These are phyloP conservation scores for Russula foetens DNA, from an alignment of 768 basidiomycete species.

Conservation along the genomic window DNA sequence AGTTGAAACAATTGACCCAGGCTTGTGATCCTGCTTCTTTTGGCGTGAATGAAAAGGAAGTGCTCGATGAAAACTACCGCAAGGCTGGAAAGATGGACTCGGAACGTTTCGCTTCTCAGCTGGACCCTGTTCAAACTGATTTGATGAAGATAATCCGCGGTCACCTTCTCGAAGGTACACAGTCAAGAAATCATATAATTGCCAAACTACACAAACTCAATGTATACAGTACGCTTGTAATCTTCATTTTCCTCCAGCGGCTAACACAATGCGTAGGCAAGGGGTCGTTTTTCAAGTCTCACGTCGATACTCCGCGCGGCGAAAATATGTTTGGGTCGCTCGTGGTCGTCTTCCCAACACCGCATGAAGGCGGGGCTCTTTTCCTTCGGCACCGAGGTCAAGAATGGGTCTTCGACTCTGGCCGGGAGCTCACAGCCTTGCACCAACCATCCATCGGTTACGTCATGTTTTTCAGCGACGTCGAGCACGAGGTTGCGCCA, in stretches of 20 bases:
- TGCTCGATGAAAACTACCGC: constrained; percentile 38
- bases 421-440: constrained; percentile 18
- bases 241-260: background rate
- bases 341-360: constrained; percentile 40
- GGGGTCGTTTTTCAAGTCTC: constrained; percentile 42
- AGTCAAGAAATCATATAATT: constrained; percentile 20
- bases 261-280: constrained; percentile 23
- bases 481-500: constrained; percentile 39
- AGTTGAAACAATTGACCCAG: constrained; percentile 25
- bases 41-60: constrained; percentile 30
- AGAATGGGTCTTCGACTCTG: constrained; percentile 35
- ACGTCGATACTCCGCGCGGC: constrained; percentile 40
- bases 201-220: constrained; percentile 40
- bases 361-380: constrained; percentile 38
- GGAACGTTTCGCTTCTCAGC: constrained; percentile 28
- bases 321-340: constrained; percentile 44
- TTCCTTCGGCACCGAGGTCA: constrained; percentile 28
- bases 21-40: constrained; percentile 37
- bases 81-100: constrained; percentile 36
- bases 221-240: constrained; percentile 31
- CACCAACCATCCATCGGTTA: constrained; percentile 27
- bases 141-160: constrained; percentile 25
- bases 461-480: constrained; percentile 37
- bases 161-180: constrained; percentile 21
- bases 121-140: constrained; percentile 26